Base-by-base conservation (phyloP, 108 stramenopile species). In the Skeletonema costatum region DNA sequence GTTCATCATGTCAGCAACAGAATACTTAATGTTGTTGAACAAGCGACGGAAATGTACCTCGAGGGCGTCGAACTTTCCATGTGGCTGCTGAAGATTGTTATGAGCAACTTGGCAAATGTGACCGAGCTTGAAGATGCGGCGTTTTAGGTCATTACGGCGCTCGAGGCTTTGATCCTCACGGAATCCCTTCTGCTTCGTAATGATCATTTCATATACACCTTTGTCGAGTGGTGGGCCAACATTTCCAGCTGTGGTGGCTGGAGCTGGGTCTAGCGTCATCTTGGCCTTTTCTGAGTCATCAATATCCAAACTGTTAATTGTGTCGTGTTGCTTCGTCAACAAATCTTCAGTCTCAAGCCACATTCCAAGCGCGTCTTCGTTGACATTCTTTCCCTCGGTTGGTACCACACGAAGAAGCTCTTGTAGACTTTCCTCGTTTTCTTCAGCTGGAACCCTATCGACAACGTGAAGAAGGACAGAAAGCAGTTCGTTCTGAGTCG, bases 71-170 rank as follows among this genome's bases (percentile, higher is more conserved):
- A 90, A 93, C 62, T 93, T 92, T 73, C 96, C 92, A 68, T 94
- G 93, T 38, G 96, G 96, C 71, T 96, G 96, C 75, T 97, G 96
- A 17, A 97, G 82, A 83, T 92, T 94, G 74, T 97, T 97, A 87
- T 97, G 93, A 60, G 89, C 89, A 70, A 91, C 89, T 56, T 86
- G 88, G 73, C 92, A 92, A 65, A 95, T 87, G 59, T 94, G 89
- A 38, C 93, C 96, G 71, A 97, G 84, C 58, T 82, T 86, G 73
- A 92, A 90, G 68, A 97, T 90, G 53, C 96, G 90, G 58, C 88
- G 82, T 86, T 97, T 97, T 71, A 97, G 84, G 60, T 93, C 90
- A 67, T 97, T 95, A 14, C 96, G 90, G 32, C 93, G 85, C 59
- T 84, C 92, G n/a, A 80, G 76, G 51, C 70, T 80, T 72, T 93